Conservation (phyloP, 441 rosid genomes). For the Sinapis alba region DNA sequence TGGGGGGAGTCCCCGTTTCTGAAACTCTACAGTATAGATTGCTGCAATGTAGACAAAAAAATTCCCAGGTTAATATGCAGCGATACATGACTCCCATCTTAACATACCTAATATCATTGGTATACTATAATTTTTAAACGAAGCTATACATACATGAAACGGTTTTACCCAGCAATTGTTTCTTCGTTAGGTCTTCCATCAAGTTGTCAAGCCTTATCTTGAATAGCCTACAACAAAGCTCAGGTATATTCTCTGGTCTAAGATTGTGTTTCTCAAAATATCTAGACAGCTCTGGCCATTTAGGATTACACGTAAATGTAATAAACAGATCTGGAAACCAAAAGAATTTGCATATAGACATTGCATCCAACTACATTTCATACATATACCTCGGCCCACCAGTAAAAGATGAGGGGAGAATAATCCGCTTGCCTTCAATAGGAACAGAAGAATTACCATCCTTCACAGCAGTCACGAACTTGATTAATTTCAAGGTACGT, state of each 20-base stretch:
- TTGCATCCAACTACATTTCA: neutral
- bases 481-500: no score
- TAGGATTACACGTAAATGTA: neutral
- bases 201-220: neutral
- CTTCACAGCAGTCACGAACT: no score
- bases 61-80: no score
- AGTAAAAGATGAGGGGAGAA: neutral
- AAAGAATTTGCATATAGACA: neutral
- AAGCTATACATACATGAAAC: neutral
- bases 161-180: neutral
- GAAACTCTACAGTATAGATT: no score
- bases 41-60: no score
- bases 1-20: no score
- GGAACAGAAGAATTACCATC: no score
- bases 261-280: neutral
- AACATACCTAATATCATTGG: no score
- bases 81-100: no score
- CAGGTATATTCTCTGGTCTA: neutral
- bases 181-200: neutral
- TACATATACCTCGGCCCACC: neutral
- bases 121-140: no score
- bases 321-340: neutral
- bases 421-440: neutral
- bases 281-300: neutral
- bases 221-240: neutral